Conservation (phyloP, 257 asterid species). For the Echites panduratus region DNA sequence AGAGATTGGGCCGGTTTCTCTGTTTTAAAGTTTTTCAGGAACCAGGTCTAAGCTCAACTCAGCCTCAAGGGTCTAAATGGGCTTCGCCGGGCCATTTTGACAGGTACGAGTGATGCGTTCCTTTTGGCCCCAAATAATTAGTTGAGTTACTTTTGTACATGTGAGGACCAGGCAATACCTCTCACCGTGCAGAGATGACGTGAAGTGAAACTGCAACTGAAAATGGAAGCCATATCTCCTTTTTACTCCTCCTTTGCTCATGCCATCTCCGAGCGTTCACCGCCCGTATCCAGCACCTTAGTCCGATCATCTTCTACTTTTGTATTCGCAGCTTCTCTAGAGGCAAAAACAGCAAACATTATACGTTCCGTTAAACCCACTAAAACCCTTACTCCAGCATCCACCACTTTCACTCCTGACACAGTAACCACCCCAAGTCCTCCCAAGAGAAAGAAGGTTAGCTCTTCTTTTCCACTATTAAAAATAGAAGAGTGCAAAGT, state of each 20-base stretch:
- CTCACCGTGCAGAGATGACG: neutral
- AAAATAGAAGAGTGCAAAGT: neutral
- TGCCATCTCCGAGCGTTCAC: conserved; percentile 1
- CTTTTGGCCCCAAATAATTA: too few species aligned
- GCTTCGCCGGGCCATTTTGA: too few species aligned
- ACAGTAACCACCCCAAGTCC: conserved; percentile 28
- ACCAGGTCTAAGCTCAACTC: too few species aligned
- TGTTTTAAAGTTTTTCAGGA: too few species aligned
- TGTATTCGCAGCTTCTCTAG: conserved; percentile 9
- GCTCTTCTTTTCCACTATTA: neutral
- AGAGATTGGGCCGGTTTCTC: too few species aligned
- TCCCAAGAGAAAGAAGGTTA: conserved; percentile 49
- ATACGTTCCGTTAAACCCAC: conserved; percentile 43
- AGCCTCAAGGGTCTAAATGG: too few species aligned
- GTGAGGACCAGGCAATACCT: too few species aligned
- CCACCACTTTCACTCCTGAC: conserved; percentile 14
- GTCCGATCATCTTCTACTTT: conserved; percentile 2
- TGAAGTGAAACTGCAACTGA: neutral
- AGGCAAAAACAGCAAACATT: conserved; percentile 27
- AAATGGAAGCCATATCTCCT: conserved; percentile 13
- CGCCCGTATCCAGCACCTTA: conserved; percentile 5
- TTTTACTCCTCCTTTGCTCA: neutral
- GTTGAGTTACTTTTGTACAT: too few species aligned
- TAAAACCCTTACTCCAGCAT: conserved; percentile 33
- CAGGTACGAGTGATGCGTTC: too few species aligned